phyloP scores from a whole-genome alignment of 331 rosid genomes.

The Arachis monticola region DNA sequence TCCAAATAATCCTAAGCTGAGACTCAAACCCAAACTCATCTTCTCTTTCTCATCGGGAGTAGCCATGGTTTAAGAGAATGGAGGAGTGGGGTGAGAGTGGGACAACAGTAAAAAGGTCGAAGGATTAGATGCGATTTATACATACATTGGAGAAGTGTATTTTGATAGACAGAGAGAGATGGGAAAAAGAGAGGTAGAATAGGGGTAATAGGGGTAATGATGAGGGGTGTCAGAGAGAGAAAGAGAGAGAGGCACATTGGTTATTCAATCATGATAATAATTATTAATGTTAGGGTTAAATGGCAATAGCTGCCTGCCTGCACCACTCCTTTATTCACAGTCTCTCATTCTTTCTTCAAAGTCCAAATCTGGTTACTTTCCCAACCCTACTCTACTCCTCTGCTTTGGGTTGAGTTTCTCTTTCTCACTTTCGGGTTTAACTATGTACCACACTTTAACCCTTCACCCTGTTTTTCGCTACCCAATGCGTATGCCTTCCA shows the following conservation, averaged over 20 bases:
- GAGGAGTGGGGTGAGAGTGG: slow-evolving; percentile 38
- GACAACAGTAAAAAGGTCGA: slow-evolving; percentile 56
- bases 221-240: slow-evolving; percentile 62
- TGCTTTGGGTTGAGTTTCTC: slow-evolving; percentile 10
- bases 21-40: slow-evolving; percentile 55
- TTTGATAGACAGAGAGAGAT: slow-evolving; percentile 24
- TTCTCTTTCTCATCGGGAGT: slow-evolving; percentile 49
- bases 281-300: background rate
- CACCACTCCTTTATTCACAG: background rate
- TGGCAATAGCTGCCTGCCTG: no score
- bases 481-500: no score
- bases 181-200: slow-evolving; percentile 6
- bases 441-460: no score
- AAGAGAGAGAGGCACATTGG: slow-evolving; percentile 62
- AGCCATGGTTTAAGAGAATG: background rate
- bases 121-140: slow-evolving; percentile 49
- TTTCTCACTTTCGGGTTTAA: no score
- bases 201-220: slow-evolving; percentile 66
- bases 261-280: slow-evolving; percentile 55
- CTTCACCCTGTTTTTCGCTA: no score
- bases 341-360: slow-evolving; percentile 30
- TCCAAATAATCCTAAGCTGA: slow-evolving; percentile 56
- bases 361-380: slow-evolving; percentile 36
- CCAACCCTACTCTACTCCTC: slow-evolving; percentile 36
- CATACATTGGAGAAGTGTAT: slow-evolving; percentile 38